A percentile compares a stretch with the other conserved stretches of the same genome.
Evolutionary conservation across 139 green algal genomes (phyloP).

Genomic region (Chlamydomonas urium): DNA sequence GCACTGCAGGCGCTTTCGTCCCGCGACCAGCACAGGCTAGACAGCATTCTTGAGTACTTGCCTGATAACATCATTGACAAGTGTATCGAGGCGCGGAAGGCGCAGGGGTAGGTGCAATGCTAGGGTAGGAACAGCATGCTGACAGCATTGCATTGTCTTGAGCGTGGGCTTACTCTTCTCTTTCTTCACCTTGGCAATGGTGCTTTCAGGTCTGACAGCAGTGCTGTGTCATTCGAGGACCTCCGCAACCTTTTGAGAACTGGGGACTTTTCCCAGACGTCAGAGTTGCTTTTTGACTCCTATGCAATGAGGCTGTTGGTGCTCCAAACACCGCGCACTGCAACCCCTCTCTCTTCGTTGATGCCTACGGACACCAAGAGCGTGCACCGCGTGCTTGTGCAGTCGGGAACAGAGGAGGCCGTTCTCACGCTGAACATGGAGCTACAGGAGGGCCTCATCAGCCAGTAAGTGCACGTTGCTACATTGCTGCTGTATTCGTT

Average conservation of each 20-base stretch:
- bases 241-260: neutral
- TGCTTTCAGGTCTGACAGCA: conserved; percentile 4
- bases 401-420: neutral
- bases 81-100: no score
- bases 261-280: neutral
- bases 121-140: no score
- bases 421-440: conserved; percentile 4
- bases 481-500: no score
- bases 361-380: neutral
- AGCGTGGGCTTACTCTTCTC: no score
- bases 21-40: no score
- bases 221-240: neutral
- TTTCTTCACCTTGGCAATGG: no score
- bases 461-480: conserved; percentile 12
- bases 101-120: no score
- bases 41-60: no score
- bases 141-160: no score
- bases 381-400: conserved; percentile 1
- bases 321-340: neutral
- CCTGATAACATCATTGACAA: no score
- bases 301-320: conserved; percentile 10
- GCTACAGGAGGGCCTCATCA: conserved; percentile 13
- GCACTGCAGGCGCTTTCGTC: no score
- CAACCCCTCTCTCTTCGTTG: neutral
- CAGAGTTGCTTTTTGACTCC: conserved; percentile 13